Percentiles rank a stretch among this genome's conserved stretches.
phyloP scores from a whole-genome alignment of 371 early-diverging fungal species.

The Syncephalastrum racemosum region DNA sequence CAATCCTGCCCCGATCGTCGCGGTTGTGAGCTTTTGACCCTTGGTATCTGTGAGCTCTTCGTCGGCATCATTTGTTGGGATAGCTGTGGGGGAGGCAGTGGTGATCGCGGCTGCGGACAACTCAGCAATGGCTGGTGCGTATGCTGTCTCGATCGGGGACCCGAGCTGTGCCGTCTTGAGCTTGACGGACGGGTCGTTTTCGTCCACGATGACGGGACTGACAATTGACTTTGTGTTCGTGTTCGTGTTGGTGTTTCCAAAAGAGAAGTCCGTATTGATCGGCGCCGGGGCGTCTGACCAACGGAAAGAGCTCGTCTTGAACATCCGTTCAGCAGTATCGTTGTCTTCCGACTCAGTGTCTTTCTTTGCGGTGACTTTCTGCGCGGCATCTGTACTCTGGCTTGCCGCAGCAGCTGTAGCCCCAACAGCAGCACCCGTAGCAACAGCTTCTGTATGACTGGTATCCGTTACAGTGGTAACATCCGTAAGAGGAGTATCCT shows the following conservation, averaged over 20 bases:
- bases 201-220: too few species aligned
- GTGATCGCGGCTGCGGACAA: slow-evolving; percentile 26
- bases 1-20: slow-evolving; percentile 2
- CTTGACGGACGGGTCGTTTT: slow-evolving; percentile 22
- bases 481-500: too few species aligned
- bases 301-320: slow-evolving; percentile 20
- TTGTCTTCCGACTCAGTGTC: neutral
- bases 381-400: neutral
- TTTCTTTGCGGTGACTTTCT: neutral
- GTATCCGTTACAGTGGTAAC: too few species aligned
- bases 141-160: slow-evolving; percentile 31
- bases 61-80: neutral
- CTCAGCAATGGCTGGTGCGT: slow-evolving; percentile 17
- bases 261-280: slow-evolving; percentile 17
- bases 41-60: neutral
- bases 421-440: neutral
- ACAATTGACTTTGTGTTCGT: neutral
- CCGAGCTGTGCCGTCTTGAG: slow-evolving; percentile 33
- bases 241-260: slow-evolving; percentile 3
- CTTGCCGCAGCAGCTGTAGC: slow-evolving; percentile 2
- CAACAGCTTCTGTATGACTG: too few species aligned
- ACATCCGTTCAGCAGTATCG: neutral
- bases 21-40: neutral
- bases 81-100: neutral
- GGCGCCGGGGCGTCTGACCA: slow-evolving; percentile 22